These are phyloP conservation scores for Pichia ethanolica DNA, from an alignment of 805 yeast genomes.

Conservation along the genomic window DNA sequence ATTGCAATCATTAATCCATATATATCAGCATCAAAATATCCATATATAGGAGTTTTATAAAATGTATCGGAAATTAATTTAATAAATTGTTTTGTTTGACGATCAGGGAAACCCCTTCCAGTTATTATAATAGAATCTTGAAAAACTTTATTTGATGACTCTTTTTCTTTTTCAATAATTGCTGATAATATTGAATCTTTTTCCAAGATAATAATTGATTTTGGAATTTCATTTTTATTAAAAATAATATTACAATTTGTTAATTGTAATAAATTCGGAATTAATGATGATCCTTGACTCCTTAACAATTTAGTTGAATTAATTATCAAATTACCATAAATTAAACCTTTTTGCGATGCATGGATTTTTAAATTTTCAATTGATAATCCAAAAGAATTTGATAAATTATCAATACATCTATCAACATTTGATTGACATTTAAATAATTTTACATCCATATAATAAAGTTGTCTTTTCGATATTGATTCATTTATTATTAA, in stretches of 20 bases:
- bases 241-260: neutral
- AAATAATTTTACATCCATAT: conserved; percentile 49
- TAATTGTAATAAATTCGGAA: conserved; percentile 25
- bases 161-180: conserved; percentile 12
- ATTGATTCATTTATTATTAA: conserved; percentile 15
- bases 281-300: conserved; percentile 19
- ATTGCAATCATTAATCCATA: conserved; percentile 50
- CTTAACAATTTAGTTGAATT: neutral
- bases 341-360: conserved; percentile 51
- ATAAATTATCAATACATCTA: conserved; percentile 31
- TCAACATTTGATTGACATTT: conserved; percentile 36
- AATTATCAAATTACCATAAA: conserved; percentile 29
- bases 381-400: conserved; percentile 31
- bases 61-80: conserved; percentile 19
- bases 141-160: neutral
- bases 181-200: conserved; percentile 44
- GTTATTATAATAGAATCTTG: conserved; percentile 31
- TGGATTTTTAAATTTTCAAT: conserved; percentile 35
- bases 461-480: conserved; percentile 52
- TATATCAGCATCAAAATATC: conserved; percentile 57
- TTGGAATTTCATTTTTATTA: conserved; percentile 10
- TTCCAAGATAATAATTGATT: conserved; percentile 38
- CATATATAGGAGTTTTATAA: conserved; percentile 30
- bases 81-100: conserved; percentile 37
- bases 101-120: conserved; percentile 65